A percentile compares a stretch with the other conserved stretches of the same genome.
phyloP scores from a whole-genome alignment of 441 rosid genomes.

The Breynia disticha region DNA sequence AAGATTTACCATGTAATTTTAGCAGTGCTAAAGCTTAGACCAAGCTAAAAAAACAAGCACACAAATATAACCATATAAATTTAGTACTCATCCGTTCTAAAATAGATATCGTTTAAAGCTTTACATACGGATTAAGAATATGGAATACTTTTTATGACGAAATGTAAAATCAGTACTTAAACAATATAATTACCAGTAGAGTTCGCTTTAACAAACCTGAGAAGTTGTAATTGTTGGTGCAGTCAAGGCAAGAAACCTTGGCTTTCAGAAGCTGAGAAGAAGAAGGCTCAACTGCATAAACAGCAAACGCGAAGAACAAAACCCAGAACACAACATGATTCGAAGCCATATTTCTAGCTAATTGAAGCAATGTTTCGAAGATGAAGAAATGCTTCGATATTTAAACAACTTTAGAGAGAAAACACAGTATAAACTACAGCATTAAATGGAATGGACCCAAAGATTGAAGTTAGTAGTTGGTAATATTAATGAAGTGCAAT shows the following conservation, averaged over 20 bases:
- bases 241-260: slow-evolving; percentile 58
- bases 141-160: no score
- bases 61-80: no score
- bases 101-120: no score
- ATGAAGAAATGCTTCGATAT: neutral
- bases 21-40: no score
- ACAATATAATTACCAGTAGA: no score
- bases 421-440: neutral
- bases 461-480: neutral
- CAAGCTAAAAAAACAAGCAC: no score
- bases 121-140: no score
- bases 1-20: no score
- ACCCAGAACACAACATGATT: slow-evolving; percentile 9
- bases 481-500: neutral
- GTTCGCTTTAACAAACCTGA: slow-evolving; percentile 35
- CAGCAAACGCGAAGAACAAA: slow-evolving; percentile 27
- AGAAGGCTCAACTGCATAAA: slow-evolving; percentile 34
- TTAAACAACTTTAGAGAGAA: neutral
- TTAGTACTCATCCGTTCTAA: no score
- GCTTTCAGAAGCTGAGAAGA: slow-evolving; percentile 32
- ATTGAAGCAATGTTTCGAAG: neutral
- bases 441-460: neutral
- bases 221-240: slow-evolving; percentile 32
- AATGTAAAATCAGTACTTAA: no score
- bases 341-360: slow-evolving; percentile 28